Base-by-base conservation (phyloP, 140 eudicot species). In the Erigeron philadelphicus region DNA sequence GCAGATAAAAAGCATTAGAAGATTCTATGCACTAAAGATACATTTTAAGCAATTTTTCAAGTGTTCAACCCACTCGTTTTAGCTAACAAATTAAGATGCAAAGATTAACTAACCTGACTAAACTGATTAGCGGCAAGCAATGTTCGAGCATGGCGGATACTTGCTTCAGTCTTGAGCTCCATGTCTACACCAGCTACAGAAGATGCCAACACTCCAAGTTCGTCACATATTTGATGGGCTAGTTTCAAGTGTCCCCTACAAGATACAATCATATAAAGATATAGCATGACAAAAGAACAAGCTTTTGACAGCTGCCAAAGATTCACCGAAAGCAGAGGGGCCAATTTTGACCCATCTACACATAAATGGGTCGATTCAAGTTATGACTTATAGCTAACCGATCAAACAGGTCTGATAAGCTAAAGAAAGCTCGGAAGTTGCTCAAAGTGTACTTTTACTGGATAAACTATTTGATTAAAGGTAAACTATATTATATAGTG, bases 191-290 rank as follows among this genome's bases (percentile, higher is more conserved):
- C 99, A 81, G 83, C 81, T 50, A 83, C 97, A 67, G 89, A 72
- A 69, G 99, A 87, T 62, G 95, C 94, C 84, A 94, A 82, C 64
- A 79, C 95, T 75, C 97, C 94, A 67, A 94, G 87, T 74, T 94
- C 97, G 76, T 94, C 90, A 77, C 97, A 87, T 75, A 85, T 77
- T 68, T 87, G 95, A 74, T 94, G 97, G 72, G 99, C 99, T 64
- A 81, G 83, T 74, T 94, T 89, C 78, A 94, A 62, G 73, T 89
- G 80, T 18, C 99, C 99, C 80, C 98, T 92, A 79, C 11, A 75
- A 61, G 35, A 72, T 12, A 52, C 16, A 17, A 64, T 47, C 40
- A 19, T 25, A 5, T 53, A 11, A 31, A 21, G 42, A 58, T 64
- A 70, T 8, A 15, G 73, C 12, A 7, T 13, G 13, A 61, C 42